Base-by-base conservation (phyloP, 306 rosid species). In the Fragaria ananassa region DNA sequence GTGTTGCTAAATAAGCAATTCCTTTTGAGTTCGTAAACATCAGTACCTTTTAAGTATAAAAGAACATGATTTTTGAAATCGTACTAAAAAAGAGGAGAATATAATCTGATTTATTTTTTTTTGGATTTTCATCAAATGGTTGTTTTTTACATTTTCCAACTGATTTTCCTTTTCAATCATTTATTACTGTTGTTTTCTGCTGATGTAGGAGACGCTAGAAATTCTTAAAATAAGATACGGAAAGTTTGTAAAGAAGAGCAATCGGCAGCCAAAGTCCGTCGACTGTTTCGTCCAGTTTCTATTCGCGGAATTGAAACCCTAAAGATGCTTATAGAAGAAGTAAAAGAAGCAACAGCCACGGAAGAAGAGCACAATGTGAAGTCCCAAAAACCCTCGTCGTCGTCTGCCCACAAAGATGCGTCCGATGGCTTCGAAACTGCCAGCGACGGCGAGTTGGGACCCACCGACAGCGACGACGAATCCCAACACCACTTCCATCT, bases 341-440 rank as follows among this genome's bases (percentile, higher is more conserved):
- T 79, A 69, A 49, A 83, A 77, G 29, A 39, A 25, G 81, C 79
- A 31, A 77, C 79, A 11, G 82, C 78, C 65, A 27, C 58, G 37
- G 68, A 71, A 37, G 71, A 71, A 34, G 65, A 70, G 70, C 83
- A 13, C 17, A 46, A 46, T 63, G 62, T 21, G 35, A 77, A 39
- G 56, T 61, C 65, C 44, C 50, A 81, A 25, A 78, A 76, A 29
- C 46, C 84, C 45, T 47, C 84, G 8, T 29, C 85, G 45, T 14
- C 68, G 10, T 74, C 76, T 31, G 64, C 23, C 41, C 63, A 41
- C 49, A 76, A 70, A 37, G 74, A 81, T 18, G 78, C 81, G 27
- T 67, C 81, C 73, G 92, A 88, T 29, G 90, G 88, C 58, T 88
- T 84, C 63, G 90, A 88, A 79, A 88, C 92, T 23, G 90, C 90